Conservation (phyloP, 441 rosid species). For the Gossypium lobatum region DNA sequence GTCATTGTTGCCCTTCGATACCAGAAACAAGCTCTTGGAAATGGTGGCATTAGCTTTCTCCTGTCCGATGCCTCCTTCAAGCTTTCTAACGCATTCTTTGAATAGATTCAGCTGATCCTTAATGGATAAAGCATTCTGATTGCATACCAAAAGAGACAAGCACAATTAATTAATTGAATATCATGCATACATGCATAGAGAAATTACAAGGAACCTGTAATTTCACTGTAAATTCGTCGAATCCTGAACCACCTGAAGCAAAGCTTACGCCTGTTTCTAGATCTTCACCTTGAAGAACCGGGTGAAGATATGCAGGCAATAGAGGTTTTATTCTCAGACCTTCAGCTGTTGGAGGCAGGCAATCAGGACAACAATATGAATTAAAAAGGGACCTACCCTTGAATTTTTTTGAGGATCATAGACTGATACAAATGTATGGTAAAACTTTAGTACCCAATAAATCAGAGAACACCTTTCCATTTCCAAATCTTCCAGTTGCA, state of each 20-base stretch:
- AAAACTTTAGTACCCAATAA: constrained; percentile 11
- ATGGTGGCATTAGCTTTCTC: constrained; percentile 17
- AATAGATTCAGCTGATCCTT: constrained; percentile 18
- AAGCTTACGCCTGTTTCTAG: constrained; percentile 23
- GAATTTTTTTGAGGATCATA: background rate
- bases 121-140: constrained; percentile 14
- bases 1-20: constrained; percentile 29
- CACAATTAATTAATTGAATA: background rate
- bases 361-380: background rate
- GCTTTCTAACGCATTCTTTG: constrained; percentile 18
- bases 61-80: constrained; percentile 19
- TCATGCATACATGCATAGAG: background rate
- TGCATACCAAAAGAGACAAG: background rate
- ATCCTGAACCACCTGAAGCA: constrained; percentile 27
- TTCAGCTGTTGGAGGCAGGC: constrained; percentile 10
- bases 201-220: background rate
- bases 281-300: constrained; percentile 13
- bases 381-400: background rate
- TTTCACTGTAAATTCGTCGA: constrained; percentile 16
- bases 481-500: constrained; percentile 27
- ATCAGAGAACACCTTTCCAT: constrained; percentile 25
- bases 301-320: constrained; percentile 20
- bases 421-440: too few species aligned
- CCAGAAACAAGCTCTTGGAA: constrained; percentile 15
- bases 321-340: constrained; percentile 17